Base-by-base conservation (phyloP, 108 stramenopile genomes). In the Schizochytrium sp. region DNA sequence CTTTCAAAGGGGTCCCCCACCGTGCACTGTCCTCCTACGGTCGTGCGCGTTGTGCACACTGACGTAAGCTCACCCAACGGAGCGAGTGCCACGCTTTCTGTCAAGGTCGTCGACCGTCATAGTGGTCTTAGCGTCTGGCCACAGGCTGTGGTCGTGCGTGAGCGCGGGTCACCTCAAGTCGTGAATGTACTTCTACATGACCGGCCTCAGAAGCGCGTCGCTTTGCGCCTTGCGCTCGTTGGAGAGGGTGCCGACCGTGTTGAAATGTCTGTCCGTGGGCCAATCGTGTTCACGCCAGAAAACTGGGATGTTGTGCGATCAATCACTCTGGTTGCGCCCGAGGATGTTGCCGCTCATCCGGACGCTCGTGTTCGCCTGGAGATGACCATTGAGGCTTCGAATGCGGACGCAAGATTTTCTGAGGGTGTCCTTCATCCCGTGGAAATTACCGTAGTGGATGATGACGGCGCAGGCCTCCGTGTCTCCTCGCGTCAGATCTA, bases 201-300 rank as follows among this genome's bases (percentile, higher is more conserved):
- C 45, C 12, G n/a, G 51, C 76, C 76, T 6, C 23, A 83, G 6
- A 83, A 47, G 51, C 19, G 51, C 45, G 76, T 83, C 28, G 48
- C 51, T 34, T 23, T 83, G 48, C 48, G 51, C 23, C 48, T 83
- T 23, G 25, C n/a, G 44, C 48, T 34, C 12, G 76, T 53, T 45
- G 76, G 76, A 12, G 48, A 47, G 25, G 51, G 51, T 6, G 45
- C 76, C 16, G 18, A 83, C 6, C 76, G 76, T 12, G 51, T 83
- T 34, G 51, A 83, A 45, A 12, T 83, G 18, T 83, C 76, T 53
- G 76, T 28, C 1, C 45, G 63, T 23, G 63, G 76, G 19, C 76
- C 76, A 12, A 47, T 83, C 45, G 76, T 83, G 10, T 83, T 83
- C 76, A 83, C 76, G n/a, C 76, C 76, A 6, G 76, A 83, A 23